Evolutionary conservation across 2,329 filamentous ascomycete species (phyloP).

Genomic region (Clonostachys rosea): DNA sequence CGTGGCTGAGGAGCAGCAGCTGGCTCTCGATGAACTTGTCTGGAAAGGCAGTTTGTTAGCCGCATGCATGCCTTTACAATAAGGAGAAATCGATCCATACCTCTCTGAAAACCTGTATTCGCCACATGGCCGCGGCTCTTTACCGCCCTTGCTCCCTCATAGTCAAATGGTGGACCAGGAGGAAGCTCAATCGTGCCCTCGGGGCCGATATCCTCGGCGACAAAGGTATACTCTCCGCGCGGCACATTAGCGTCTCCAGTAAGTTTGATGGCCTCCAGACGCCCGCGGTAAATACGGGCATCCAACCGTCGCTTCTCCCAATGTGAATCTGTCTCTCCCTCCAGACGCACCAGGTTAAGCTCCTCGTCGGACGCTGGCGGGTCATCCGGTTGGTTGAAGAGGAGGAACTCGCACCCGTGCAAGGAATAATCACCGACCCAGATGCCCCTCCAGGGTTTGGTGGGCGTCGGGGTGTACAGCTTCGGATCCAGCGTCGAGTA

Average conservation of each 20-base stretch:
- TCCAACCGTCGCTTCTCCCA: constrained; percentile 38
- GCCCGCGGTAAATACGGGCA: constrained; percentile 54
- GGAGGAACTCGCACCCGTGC: constrained; percentile 84
- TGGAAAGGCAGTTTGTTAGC: constrained; percentile 21
- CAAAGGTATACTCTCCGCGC: constrained; percentile 77
- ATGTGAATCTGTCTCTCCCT: constrained; percentile 37
- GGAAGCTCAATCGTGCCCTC: constrained; percentile 60
- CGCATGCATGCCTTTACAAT: background rate
- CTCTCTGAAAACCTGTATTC: constrained; percentile 61
- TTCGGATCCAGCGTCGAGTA: constrained; percentile 66
- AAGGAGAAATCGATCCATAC: constrained; percentile 41
- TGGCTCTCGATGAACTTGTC: constrained; percentile 72
- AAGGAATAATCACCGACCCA: constrained; percentile 89
- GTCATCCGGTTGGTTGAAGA: constrained; percentile 68
- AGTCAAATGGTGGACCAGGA: constrained; percentile 58
- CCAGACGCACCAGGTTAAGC: constrained; percentile 28
- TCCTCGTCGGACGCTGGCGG: constrained; percentile 30
- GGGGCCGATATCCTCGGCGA: constrained; percentile 70
- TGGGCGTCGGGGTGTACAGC: constrained; percentile 74
- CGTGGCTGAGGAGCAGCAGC: constrained; percentile 72
- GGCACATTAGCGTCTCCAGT: constrained; percentile 91
- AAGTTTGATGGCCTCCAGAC: constrained; percentile 80
- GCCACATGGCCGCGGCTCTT: constrained; percentile 76
- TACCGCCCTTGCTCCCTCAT: constrained; percentile 66
- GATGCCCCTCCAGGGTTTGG: constrained; percentile 83